Conservation (phyloP, 1,284 basidiomycete genomes). For the Sphagnurus paluster region DNA sequence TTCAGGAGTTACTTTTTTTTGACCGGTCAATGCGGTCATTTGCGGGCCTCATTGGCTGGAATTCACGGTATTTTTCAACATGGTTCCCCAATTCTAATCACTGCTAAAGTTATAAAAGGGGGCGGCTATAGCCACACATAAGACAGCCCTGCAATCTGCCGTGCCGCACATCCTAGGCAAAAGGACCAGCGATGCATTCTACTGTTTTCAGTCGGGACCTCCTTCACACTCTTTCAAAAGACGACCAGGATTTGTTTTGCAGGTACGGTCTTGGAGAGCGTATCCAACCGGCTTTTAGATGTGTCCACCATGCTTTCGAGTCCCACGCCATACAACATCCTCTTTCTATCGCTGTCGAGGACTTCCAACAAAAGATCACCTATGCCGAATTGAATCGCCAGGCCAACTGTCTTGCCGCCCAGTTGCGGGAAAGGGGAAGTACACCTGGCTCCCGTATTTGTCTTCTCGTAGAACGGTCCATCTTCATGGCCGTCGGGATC, state of each 20-base stretch:
- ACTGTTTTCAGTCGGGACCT: neutral
- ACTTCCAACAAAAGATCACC: slow-evolving; percentile 46
- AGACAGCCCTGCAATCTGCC: too few relatives aligned
- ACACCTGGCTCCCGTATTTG: slow-evolving; percentile 48
- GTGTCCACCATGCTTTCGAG: slow-evolving; percentile 57
- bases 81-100: neutral
- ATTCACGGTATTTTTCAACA: neutral
- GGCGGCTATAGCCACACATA: neutral
- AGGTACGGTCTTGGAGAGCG: slow-evolving; percentile 44
- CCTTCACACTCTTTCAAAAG: slow-evolving; percentile 28
- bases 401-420: slow-evolving; percentile 47
- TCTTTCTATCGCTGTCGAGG: slow-evolving; percentile 48
- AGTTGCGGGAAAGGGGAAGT: slow-evolving; percentile 42
- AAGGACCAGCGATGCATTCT: neutral
- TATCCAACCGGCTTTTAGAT: slow-evolving; percentile 40
- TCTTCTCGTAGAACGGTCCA: slow-evolving; percentile 53
- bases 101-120: neutral
- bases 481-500: slow-evolving; percentile 54
- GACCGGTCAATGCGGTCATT: neutral
- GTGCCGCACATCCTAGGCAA: neutral
- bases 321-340: slow-evolving; percentile 41
- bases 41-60: neutral
- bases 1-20: slow-evolving; percentile 3
- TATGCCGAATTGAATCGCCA: slow-evolving; percentile 49
- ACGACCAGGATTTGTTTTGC: slow-evolving; percentile 43